A percentile compares a stretch with the other conserved stretches of the same genome.
Evolutionary conservation across 257 asterid genomes (phyloP).

Genomic region (Paulownia fortunei): DNA sequence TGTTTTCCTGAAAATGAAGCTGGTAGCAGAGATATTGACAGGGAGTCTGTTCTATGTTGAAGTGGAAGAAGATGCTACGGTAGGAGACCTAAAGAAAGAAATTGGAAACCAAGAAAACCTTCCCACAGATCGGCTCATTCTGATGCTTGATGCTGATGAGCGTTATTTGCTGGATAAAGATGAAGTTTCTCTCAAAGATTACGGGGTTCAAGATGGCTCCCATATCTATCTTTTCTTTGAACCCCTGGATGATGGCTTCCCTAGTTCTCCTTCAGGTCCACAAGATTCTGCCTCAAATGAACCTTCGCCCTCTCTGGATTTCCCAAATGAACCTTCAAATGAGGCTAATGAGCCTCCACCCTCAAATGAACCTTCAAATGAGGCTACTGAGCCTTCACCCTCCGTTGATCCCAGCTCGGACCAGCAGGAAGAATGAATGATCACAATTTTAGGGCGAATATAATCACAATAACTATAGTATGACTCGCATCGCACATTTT

Average conservation of each 20-base stretch:
- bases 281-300: constrained; percentile 30
- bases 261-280: constrained; percentile 27
- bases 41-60: constrained; percentile 57
- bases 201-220: constrained; percentile 69
- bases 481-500: not conserved
- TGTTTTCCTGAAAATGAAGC: constrained; percentile 45
- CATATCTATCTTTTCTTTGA: constrained; percentile 60
- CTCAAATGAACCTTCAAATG: not conserved
- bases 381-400: constrained; percentile 10
- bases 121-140: constrained; percentile 55
- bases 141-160: constrained; percentile 44
- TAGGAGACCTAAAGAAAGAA: constrained; percentile 56
- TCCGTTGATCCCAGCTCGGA: constrained; percentile 11
- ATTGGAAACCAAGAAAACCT: constrained; percentile 65
- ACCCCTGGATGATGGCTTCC: constrained; percentile 24
- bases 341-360: not conserved
- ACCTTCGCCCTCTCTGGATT: not conserved
- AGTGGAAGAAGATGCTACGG: constrained; percentile 51
- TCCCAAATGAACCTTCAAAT: not conserved
- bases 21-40: constrained; percentile 61
- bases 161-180: constrained; percentile 33
- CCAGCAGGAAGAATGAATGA: not conserved
- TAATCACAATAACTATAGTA: not conserved
- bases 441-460: not conserved
- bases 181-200: constrained; percentile 46